A percentile compares a stretch with the other conserved stretches of the same genome.
These are phyloP conservation scores for Thelonectria olida DNA, from an alignment of 2,329 filamentous ascomycete genomes.

Conservation along the genomic window DNA sequence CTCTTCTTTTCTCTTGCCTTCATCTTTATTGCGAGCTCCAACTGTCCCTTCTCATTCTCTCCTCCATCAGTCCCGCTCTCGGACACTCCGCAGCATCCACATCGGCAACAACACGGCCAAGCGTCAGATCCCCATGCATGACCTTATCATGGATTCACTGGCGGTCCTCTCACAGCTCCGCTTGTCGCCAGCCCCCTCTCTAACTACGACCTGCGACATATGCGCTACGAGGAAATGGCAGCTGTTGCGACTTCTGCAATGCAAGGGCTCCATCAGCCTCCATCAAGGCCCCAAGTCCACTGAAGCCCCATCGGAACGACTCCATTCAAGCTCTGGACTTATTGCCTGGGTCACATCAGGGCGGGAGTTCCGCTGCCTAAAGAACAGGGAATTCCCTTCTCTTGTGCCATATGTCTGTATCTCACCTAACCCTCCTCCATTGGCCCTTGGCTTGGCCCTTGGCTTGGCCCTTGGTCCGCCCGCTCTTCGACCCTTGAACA, in stretches of 20 bases:
- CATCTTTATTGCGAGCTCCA: conserved; percentile 4
- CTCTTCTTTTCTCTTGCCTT: neutral
- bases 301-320: neutral
- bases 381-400: conserved; percentile 5
- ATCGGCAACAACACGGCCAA: conserved; percentile 20
- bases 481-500: neutral
- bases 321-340: neutral
- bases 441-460: no score
- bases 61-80: conserved; percentile 28
- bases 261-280: neutral
- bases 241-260: conserved; percentile 2
- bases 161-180: conserved; percentile 25
- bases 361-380: conserved; percentile 3
- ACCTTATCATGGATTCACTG: conserved; percentile 36
- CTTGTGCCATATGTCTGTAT: neutral
- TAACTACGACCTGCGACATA: no score
- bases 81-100: conserved; percentile 31
- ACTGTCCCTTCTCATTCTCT: neutral
- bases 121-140: conserved; percentile 42
- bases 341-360: neutral
- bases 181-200: conserved; percentile 8
- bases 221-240: no score
- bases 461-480: conserved; percentile 2
- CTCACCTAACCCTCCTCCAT: conserved; percentile 21
- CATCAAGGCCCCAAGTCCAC: neutral